Base-by-base conservation (phyloP, 306 rosid species). In the Pterocarpus macrocarpus region DNA sequence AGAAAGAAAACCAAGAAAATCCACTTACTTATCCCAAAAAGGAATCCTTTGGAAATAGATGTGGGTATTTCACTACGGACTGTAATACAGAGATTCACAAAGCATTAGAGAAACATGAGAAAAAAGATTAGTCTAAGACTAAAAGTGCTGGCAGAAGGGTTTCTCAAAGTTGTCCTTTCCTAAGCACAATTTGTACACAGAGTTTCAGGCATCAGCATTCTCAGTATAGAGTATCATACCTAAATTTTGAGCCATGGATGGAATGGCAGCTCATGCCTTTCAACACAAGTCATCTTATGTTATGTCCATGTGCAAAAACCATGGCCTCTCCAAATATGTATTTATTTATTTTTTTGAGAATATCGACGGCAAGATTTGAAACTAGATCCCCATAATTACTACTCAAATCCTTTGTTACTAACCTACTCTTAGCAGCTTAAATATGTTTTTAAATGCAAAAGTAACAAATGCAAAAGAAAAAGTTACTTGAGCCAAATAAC, bases 11-110 rank as follows among this genome's bases (percentile, higher is more conserved):
- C 32, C 11, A 8, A 28, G 36, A 30, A 44, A 85, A 15, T 52
- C 0, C 16, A 77, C 85, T 83, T 86, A 95, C 98, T 93, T 91
- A 43, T 94, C 98, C 79, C 93, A 91, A 47, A n/a, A 94, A 47
- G 53, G 97, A 89, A 49, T 82, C 81, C 82, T 84, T 69, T 64
- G 91, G 85, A 87, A 92, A 91, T 77, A 92, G 59, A 36, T 69
- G 62, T 43, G 98, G 97, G 77, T 86, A 92, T 84, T 95, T 92
- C 52, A 84, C 86, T 11, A 85, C 94, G 30, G 98, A 97, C 97
- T 95, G 90, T 34, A 81, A 79, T 49, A 76, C 41, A 73, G 64
- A 38, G 35, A 55, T 76, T 39, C n/a, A 45, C 13, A 66, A 78
- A 81, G 50, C 43, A 76, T 66, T 6, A 50, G 62, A 59, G 39